phyloP scores from a whole-genome alignment of 2,329 filamentous ascomycete genomes.

The Fusarium odoratissimum region DNA sequence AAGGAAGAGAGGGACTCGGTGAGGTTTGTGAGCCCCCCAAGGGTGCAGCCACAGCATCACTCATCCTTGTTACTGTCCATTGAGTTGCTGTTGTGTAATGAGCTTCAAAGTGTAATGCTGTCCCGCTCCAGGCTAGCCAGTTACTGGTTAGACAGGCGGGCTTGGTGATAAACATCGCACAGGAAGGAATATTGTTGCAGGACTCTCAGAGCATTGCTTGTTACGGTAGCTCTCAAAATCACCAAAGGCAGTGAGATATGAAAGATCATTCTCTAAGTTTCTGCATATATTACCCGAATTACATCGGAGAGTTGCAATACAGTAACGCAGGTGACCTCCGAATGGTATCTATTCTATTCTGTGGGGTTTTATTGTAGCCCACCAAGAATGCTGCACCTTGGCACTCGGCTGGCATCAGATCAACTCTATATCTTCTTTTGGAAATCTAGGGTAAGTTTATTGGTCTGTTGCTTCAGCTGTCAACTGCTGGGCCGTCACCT shows the following conservation, averaged over 20 bases:
- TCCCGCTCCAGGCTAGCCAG: constrained; percentile 11
- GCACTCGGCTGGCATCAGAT: neutral
- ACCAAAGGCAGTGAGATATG: neutral
- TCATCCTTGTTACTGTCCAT: constrained; percentile 9
- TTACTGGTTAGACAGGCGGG: neutral
- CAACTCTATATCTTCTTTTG: neutral
- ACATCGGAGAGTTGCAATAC: neutral
- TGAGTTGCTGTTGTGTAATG: constrained; percentile 29
- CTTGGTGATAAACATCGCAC: neutral
- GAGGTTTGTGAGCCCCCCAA: constrained; percentile 7
- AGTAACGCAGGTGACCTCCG: neutral
- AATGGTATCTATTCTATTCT: neutral
- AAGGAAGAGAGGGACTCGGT: neutral
- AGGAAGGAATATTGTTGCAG: neutral
- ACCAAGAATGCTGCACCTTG: neutral
- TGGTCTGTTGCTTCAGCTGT: constrained; percentile 26
- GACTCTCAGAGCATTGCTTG: neutral
- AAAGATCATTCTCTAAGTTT: neutral
- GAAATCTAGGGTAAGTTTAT: constrained; percentile 29
- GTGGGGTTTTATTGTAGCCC: neutral
- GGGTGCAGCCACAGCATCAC: constrained; percentile 40
- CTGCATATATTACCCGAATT: neutral
- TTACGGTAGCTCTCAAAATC: neutral
- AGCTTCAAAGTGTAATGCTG: constrained; percentile 6
- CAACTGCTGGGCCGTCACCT: neutral